phyloP scores from a whole-genome alignment of 805 yeast genomes.

The Wickerhamiella musiphila region DNA sequence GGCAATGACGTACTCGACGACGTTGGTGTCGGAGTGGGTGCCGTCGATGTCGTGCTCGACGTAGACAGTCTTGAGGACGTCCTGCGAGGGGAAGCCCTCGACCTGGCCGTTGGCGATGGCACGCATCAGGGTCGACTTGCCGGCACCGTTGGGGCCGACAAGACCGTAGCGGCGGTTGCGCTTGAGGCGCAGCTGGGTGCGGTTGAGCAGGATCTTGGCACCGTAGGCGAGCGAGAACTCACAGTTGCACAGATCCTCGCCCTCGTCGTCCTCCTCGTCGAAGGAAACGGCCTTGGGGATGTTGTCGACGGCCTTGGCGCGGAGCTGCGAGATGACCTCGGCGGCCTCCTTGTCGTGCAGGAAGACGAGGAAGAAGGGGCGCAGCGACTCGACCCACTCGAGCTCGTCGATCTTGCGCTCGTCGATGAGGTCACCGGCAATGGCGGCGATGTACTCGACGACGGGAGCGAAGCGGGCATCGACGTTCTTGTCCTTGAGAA shows the following conservation, averaged over 20 bases:
- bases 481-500: slow-evolving; percentile 44
- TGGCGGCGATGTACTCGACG: slow-evolving; percentile 72
- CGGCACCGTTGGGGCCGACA: slow-evolving; percentile 91
- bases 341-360: slow-evolving; percentile 85
- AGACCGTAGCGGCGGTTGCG: slow-evolving; percentile 98
- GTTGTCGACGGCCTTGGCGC: slow-evolving; percentile 94
- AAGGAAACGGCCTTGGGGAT: slow-evolving; percentile 90
- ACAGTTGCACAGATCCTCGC: slow-evolving; percentile 99
- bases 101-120: slow-evolving; percentile 91
- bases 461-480: slow-evolving; percentile 68
- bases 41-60: slow-evolving; percentile 96
- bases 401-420: slow-evolving; percentile 89
- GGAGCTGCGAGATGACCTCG: slow-evolving; percentile 80
- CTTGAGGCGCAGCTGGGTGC: slow-evolving; percentile 89
- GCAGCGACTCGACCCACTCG: slow-evolving; percentile 75
- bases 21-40: slow-evolving; percentile 76
- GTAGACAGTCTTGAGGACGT: slow-evolving; percentile 77
- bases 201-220: slow-evolving; percentile 99
- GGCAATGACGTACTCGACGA: slow-evolving; percentile 67
- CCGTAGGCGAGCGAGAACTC: slow-evolving; percentile 99
- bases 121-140: slow-evolving; percentile 94
- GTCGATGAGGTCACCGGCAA: slow-evolving; percentile 98
- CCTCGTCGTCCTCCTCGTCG: slow-evolving; percentile 87
- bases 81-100: slow-evolving; percentile 90
- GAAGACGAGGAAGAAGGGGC: slow-evolving; percentile 92